Percentiles rank a stretch among this genome's conserved stretches.
These are phyloP conservation scores for Cucurbitaria berberidis DNA, from an alignment of 2,329 filamentous ascomycete genomes.

Conservation along the genomic window DNA sequence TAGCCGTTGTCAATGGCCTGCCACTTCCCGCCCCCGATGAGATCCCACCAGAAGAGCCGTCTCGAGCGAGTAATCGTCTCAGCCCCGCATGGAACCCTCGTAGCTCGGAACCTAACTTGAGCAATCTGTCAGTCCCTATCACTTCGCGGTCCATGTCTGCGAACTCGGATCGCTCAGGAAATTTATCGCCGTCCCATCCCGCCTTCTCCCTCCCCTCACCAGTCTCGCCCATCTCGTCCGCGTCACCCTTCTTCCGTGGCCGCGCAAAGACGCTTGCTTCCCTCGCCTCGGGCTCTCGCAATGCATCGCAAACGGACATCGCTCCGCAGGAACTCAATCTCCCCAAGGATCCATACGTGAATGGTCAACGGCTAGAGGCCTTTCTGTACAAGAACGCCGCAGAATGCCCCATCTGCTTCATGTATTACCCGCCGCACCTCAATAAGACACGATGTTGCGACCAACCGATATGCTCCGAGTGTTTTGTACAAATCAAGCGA, in stretches of 20 bases:
- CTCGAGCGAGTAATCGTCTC: conserved; percentile 51
- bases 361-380: conserved; percentile 92
- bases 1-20: conserved; percentile 84
- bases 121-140: conserved; percentile 80
- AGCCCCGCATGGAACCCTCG: conserved; percentile 52
- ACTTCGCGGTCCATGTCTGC: conserved; percentile 76
- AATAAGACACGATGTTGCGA: conserved; percentile 96
- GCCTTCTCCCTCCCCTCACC: conserved; percentile 68
- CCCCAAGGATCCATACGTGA: conserved; percentile 83
- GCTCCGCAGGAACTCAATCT: conserved; percentile 78
- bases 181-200: conserved; percentile 64
- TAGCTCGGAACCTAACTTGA: conserved; percentile 66
- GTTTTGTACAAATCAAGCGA: conserved; percentile 97
- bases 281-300: conserved; percentile 76
- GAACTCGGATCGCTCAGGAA: conserved; percentile 73
- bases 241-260: conserved; percentile 71
- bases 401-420: conserved; percentile 96
- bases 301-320: conserved; percentile 73
- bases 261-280: conserved; percentile 89
- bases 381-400: conserved; percentile 88
- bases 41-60: conserved; percentile 71
- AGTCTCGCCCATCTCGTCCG: conserved; percentile 57
- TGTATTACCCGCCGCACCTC: conserved; percentile 92
- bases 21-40: conserved; percentile 85
- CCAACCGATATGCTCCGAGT: conserved; percentile 96